Evolutionary conservation across 805 yeast species (phyloP).

Genomic region (Starmerella bacillaris): DNA sequence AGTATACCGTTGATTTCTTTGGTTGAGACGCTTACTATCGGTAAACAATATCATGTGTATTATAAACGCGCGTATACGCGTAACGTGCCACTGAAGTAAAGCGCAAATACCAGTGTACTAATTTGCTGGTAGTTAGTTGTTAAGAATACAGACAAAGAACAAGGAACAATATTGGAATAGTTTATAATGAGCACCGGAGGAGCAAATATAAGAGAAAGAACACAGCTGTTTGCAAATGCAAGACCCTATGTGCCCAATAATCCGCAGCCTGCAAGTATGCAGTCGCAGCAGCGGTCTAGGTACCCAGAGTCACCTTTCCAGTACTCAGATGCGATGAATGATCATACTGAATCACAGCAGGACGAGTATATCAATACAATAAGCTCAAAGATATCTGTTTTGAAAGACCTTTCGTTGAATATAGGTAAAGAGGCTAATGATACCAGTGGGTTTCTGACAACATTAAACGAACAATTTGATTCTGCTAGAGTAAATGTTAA

Average conservation of each 20-base stretch:
- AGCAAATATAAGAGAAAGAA: conserved; percentile 21
- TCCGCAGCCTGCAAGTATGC: conserved; percentile 15
- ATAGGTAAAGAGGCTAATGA: conserved; percentile 52
- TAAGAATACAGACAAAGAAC: too few relatives aligned
- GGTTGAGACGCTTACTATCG: too few relatives aligned
- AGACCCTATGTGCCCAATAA: conserved; percentile 19
- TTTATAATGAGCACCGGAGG: not conserved
- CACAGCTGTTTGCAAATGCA: conserved; percentile 24
- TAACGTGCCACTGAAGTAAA: too few relatives aligned
- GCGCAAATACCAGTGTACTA: too few relatives aligned
- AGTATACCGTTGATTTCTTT: too few relatives aligned
- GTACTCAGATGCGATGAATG: conserved; percentile 35
- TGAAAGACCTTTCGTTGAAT: conserved; percentile 37
- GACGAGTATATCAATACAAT: conserved; percentile 41
- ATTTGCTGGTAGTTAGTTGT: too few relatives aligned
- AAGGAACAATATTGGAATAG: too few relatives aligned
- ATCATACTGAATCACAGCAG: conserved; percentile 48
- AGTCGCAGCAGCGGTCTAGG: conserved; percentile 2
- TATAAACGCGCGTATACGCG: too few relatives aligned
- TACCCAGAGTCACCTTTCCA: conserved; percentile 11
- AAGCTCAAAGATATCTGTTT: conserved; percentile 34
- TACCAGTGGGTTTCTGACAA: conserved; percentile 30
- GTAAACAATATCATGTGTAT: too few relatives aligned
- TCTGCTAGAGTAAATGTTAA: conserved; percentile 31
- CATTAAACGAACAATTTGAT: conserved; percentile 32